Evolutionary conservation across 2,329 filamentous ascomycete species (phyloP).

Genomic region (Diaporthe australafricana): DNA sequence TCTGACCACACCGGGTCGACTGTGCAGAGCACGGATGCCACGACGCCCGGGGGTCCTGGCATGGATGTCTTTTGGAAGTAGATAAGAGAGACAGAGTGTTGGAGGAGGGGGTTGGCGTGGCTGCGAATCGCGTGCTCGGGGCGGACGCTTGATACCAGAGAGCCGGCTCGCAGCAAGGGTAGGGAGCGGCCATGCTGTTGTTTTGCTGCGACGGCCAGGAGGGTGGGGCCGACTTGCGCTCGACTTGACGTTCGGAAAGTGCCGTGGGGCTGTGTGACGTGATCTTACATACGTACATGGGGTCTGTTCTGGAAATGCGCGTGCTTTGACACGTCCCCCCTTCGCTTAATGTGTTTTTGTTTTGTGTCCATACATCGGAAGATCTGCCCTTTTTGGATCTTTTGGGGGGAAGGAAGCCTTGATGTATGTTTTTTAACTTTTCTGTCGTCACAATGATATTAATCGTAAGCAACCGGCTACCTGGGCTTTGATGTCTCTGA

Average conservation of each 20-base stretch:
- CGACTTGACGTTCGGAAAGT: background rate
- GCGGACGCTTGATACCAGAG: too few species aligned
- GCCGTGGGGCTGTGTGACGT: background rate
- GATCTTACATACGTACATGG: too few species aligned
- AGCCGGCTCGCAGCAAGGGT: too few species aligned
- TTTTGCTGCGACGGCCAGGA: too few species aligned
- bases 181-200: too few species aligned
- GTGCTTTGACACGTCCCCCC: background rate
- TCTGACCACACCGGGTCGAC: conserved; percentile 31
- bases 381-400: background rate
- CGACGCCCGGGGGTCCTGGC: background rate
- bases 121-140: background rate
- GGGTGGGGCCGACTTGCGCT: too few species aligned
- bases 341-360: background rate
- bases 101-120: too few species aligned
- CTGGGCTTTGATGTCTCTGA: background rate
- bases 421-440: too few species aligned
- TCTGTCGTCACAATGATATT: too few species aligned
- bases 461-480: too few species aligned
- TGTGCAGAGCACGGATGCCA: conserved; percentile 2
- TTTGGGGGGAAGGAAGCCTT: too few species aligned
- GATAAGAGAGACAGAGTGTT: too few species aligned
- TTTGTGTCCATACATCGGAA: background rate
- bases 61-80: background rate
- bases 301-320: background rate